Evolutionary conservation across 345 rosid species (phyloP), one percentile per base, ranked within the genome.

Genomic region (Draba incana): DNA sequence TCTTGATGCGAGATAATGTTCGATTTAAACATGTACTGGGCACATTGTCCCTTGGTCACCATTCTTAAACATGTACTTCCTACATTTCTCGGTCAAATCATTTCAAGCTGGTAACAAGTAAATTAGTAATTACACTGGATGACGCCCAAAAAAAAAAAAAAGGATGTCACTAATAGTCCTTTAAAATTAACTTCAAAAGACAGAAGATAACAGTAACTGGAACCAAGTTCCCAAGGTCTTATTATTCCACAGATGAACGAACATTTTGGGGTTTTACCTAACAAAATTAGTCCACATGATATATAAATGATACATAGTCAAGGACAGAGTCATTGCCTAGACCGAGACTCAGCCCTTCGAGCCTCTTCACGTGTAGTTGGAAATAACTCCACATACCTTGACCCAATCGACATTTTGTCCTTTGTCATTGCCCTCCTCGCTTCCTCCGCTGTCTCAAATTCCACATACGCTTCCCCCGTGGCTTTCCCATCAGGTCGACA

Each of bases 401-500:
- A 71, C 53, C 98, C 97, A 10, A 92, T 90, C 14, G 85, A 83
- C 98, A 85, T 88, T 85, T 88, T 92, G 80, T 92, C 96, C 79
- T 84, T 92, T 69, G 68, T 60, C 98, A 92, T 92, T 3, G 98
- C 97, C 70, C 79, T 81, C 79, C 75, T 88, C 2, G 97, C 97
- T 81, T 90, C 98, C 6, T 85, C 97, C 0, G 67, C 68, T 1
- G 98, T 84, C 60, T 69, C 79, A 77, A 92, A 92, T 83, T 88
- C 97, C 59, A 86, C 97, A 61, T 74, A 92, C 13, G 97, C 97
- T 75, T 92, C 96, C 25, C 98, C 97, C 0, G 97, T 92, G 73
- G 98, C 92, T 75, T 86, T 90, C 67, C 98, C 98, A 76, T 90
- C 97, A 3, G 93, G 87, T 47, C 96, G 86, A 77, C 92, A 92